Conservation (phyloP, 306 rosid species). For the Begonia masoniana region DNA sequence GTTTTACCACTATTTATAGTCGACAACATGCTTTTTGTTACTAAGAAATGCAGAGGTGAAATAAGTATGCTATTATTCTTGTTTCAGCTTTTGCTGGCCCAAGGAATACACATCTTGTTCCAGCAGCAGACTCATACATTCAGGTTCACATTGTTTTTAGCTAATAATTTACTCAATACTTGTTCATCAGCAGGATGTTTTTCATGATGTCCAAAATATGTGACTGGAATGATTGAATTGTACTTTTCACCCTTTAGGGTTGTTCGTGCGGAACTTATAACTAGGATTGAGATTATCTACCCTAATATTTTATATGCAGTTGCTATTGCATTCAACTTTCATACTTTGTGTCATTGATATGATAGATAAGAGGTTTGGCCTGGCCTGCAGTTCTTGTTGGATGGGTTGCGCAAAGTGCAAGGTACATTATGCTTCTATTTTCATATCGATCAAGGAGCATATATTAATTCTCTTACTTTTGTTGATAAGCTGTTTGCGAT, state of each 20-base stretch:
- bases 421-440: constrained; percentile 20
- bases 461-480: no score
- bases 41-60: constrained; percentile 13
- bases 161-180: no score
- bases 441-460: no score
- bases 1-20: constrained; percentile 7
- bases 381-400: constrained; percentile 77
- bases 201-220: no score
- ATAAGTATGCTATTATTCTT: constrained; percentile 15
- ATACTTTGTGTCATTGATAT: not conserved
- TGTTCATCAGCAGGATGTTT: no score
- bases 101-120: constrained; percentile 47
- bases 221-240: no score
- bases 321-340: no score
- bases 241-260: no score
- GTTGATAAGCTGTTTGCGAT: no score
- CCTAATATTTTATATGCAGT: not conserved
- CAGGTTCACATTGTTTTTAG: constrained; percentile 34
- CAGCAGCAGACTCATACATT: constrained; percentile 75
- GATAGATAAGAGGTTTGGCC: constrained; percentile 69
- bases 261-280: no score
- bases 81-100: constrained; percentile 74
- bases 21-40: constrained; percentile 9
- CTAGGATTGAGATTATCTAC: no score
- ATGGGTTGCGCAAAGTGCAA: constrained; percentile 71